Conservation (phyloP, 2,329 filamentous ascomycete genomes). For the Exophiala oligosperma region DNA sequence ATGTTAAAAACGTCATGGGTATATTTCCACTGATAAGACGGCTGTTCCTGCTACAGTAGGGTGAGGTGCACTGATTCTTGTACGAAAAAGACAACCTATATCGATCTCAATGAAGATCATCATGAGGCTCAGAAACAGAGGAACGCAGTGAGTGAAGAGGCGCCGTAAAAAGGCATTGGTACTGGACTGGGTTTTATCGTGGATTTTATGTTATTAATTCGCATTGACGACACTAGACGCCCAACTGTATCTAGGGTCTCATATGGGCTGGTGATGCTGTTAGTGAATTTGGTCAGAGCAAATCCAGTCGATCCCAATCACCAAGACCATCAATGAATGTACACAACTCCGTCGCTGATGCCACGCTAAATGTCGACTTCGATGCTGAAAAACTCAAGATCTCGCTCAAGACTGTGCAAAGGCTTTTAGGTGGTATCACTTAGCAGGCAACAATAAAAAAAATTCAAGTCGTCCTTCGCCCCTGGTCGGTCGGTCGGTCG, state of each 20-base stretch:
- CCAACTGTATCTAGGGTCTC: too few species aligned
- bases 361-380: constrained; percentile 18
- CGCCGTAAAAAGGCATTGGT: too few species aligned
- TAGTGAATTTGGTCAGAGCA: background rate
- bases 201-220: too few species aligned
- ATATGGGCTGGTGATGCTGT: background rate
- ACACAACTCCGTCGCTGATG: constrained; percentile 27
- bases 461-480: background rate
- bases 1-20: background rate
- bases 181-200: too few species aligned
- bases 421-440: constrained; percentile 9
- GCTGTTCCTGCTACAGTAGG: background rate
- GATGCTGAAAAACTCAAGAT: constrained; percentile 13
- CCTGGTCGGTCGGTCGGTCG: background rate
- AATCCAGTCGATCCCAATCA: background rate
- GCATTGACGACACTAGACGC: too few species aligned
- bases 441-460: background rate
- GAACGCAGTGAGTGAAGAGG: background rate
- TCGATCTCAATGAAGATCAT: too few species aligned
- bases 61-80: background rate
- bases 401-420: constrained; percentile 14
- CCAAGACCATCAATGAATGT: constrained; percentile 9
- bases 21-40: background rate
- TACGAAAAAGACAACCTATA: background rate
- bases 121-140: background rate